Percentiles rank a stretch among this genome's conserved stretches.
Evolutionary conservation across 768 basidiomycete genomes (phyloP).

Genomic region (Amanita phalloides): DNA sequence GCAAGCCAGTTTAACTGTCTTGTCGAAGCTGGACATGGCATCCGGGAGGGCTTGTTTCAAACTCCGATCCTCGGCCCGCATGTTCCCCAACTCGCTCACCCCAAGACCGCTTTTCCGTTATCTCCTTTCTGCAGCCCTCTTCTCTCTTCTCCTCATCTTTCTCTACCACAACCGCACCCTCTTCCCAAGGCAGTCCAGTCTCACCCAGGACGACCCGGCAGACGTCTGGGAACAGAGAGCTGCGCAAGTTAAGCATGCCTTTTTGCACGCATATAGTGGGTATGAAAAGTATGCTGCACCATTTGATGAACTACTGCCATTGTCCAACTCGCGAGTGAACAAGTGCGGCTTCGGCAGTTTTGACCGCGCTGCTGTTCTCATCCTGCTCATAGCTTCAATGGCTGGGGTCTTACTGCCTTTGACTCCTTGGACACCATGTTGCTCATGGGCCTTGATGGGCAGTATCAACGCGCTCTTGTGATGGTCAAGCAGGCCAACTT

Average conservation of each 20-base stretch:
- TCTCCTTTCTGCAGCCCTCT: conserved; percentile 17
- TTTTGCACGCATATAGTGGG: conserved; percentile 56
- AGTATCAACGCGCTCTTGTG: conserved; percentile 56
- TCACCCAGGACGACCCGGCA: conserved; percentile 14
- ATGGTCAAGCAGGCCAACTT: conserved; percentile 42
- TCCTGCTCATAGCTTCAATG: conserved; percentile 47
- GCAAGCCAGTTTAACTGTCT: conserved; percentile 93
- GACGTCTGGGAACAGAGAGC: conserved; percentile 43
- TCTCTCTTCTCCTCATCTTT: conserved; percentile 17
- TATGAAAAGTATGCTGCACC: conserved; percentile 54
- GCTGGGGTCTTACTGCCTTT: conserved; percentile 68
- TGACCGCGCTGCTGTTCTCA: background rate
- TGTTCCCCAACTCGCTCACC: background rate
- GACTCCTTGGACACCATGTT: conserved; percentile 85
- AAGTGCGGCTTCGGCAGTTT: conserved; percentile 28
- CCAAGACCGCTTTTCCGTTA: conserved; percentile 17
- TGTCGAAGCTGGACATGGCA: conserved; percentile 70
- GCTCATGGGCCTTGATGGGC: conserved; percentile 64
- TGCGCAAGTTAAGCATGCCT: conserved; percentile 46
- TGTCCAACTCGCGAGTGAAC: conserved; percentile 34
- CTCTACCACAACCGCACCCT: conserved; percentile 12
- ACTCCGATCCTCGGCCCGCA: conserved; percentile 1
- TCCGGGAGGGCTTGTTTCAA: conserved; percentile 5
- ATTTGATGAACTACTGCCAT: conserved; percentile 51
- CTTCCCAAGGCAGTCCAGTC: conserved; percentile 6